Base-by-base conservation (phyloP, 2,329 filamentous ascomycete genomes). In the Didymella exigua region DNA sequence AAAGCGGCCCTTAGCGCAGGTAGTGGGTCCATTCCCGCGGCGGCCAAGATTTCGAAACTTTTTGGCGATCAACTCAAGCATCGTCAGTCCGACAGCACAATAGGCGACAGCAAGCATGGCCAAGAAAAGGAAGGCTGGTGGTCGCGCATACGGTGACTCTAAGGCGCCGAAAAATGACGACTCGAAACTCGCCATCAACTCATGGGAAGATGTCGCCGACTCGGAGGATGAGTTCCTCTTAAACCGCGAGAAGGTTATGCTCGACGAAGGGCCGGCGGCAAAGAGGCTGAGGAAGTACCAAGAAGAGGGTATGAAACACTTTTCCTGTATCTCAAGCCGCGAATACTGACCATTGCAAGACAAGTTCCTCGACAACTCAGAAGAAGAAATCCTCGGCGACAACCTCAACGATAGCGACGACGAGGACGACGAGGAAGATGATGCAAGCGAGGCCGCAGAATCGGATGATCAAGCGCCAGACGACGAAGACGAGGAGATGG, bases 141-240 rank as follows among this genome's bases (percentile, higher is more conserved):
- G 82, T 58, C 80, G 75, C 49, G 62, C 70, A 31, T 72, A 67
- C 47, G 69, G 71, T 52, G 68, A 72, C 41, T 60, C 75, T 10
- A 74, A 77, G 47, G 58, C 67, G 19, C 66, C 58, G 0, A 62
- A 73, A 41, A 69, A 73, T 6, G 65, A 72, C 49, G 72, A 67
- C 24, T 84, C 87, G 30, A 85, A 86, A 47, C 82, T 92, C 59
- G 68, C 72, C 18, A 78, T 83, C 51, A 76, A 71, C 52, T 87
- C 85, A 2, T 93, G 84, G 75, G 87, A 93, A 75, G 91, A 96
- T 76, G 88, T 99, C 65, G 91, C 93, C 62, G 89, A 97, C 73
- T 96, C 92, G 1, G 91, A 96, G 74, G 95, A 99, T 75, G 91
- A 96, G 72, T 96, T 96, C 74, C 91, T 93, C 68, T 81, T 93